Conservation (phyloP, 2,329 filamentous ascomycete genomes). For the Stemphylium lycopersici region DNA sequence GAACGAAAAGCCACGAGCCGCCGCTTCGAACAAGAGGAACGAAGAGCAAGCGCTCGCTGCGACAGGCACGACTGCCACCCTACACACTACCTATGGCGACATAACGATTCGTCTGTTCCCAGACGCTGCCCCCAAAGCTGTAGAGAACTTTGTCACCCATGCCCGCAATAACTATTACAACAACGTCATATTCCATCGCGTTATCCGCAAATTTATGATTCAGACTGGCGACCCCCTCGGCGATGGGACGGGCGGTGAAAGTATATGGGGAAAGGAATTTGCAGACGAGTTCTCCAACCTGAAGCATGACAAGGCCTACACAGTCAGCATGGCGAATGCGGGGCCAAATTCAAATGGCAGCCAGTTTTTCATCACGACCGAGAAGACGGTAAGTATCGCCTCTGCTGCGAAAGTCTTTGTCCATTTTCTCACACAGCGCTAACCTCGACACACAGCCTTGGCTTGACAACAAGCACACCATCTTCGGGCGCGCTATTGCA, state of each 20-base stretch:
- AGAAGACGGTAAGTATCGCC: constrained; percentile 74
- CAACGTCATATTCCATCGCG: constrained; percentile 93
- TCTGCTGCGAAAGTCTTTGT: background rate
- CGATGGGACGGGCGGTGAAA: constrained; percentile 88
- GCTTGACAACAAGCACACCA: constrained; percentile 95
- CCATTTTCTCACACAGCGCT: constrained; percentile 18
- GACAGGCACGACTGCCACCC: constrained; percentile 76
- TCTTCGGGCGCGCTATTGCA: constrained; percentile 89
- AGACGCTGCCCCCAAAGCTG: constrained; percentile 87
- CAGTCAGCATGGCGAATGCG: constrained; percentile 96
- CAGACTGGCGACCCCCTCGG: constrained; percentile 85
- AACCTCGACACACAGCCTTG: constrained; percentile 66
- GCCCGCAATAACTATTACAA: constrained; percentile 93
- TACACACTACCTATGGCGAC: constrained; percentile 94
- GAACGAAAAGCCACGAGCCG: constrained; percentile 84
- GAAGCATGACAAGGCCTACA: constrained; percentile 95
- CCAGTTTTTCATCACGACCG: constrained; percentile 98
- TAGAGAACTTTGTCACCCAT: constrained; percentile 97
- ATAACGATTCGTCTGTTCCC: constrained; percentile 94
- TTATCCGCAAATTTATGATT: constrained; percentile 99
- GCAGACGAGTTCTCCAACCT: constrained; percentile 91
- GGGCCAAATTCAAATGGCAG: constrained; percentile 94
- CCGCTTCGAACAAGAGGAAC: constrained; percentile 57
- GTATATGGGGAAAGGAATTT: constrained; percentile 91
- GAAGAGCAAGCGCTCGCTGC: constrained; percentile 67